Percentiles rank a stretch among this genome's conserved stretches.
Conservation (phyloP, 345 rosid species). For the Corchorus capsularis region DNA sequence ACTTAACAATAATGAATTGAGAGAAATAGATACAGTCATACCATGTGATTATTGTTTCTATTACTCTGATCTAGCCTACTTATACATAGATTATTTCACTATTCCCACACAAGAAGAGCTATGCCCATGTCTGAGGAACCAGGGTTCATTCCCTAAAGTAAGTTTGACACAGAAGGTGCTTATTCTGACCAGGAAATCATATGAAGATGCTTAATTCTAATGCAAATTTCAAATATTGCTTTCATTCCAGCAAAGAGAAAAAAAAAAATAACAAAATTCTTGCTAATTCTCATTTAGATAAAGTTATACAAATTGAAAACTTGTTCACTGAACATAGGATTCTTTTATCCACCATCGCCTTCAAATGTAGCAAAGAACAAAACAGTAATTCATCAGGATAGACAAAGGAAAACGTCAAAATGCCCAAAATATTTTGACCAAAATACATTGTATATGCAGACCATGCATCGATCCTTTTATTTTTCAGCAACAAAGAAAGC, state of each 20-base stretch:
- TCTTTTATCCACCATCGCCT: conserved; percentile 15
- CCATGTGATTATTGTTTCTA: too few relatives aligned
- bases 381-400: conserved; percentile 17
- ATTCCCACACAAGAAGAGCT: background rate
- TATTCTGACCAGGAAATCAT: background rate
- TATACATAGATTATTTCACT: background rate
- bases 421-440: background rate
- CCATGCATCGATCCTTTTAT: conserved; percentile 32
- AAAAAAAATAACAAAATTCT: conserved; percentile 45
- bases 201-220: background rate
- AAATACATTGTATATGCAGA: conserved; percentile 24
- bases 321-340: background rate
- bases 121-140: background rate
- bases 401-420: background rate
- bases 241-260: background rate
- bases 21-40: too few relatives aligned
- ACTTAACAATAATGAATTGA: background rate
- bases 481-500: conserved; percentile 19
- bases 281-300: background rate
- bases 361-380: conserved; percentile 10
- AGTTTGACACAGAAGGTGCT: background rate
- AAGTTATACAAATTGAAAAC: background rate
- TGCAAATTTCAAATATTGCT: background rate
- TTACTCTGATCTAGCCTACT: background rate
- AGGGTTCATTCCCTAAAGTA: background rate